phyloP scores from a whole-genome alignment of 1,284 basidiomycete genomes.

The Austropuccinia psidii region DNA sequence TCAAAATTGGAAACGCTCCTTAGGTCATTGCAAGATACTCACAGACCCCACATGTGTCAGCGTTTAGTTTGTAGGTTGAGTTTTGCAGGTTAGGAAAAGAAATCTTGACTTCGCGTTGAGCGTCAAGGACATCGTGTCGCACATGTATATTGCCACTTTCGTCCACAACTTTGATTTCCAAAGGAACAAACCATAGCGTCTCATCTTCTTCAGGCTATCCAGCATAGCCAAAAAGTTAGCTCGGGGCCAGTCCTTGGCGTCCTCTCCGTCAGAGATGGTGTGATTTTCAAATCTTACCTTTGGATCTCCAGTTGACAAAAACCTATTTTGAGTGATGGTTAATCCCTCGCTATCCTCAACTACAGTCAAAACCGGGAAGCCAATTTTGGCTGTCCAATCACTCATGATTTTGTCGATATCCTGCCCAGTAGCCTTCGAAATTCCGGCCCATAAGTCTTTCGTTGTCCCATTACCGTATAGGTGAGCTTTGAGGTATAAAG shows the following conservation, averaged over 20 bases:
- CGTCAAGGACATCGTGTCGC: constrained; percentile 62
- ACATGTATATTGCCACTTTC: constrained; percentile 57
- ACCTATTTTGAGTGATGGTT: constrained; percentile 70
- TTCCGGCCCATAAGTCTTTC: constrained; percentile 81
- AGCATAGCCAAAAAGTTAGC: too few species aligned
- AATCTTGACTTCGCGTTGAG: constrained; percentile 62
- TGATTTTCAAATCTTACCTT: constrained; percentile 45
- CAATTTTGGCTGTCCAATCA: constrained; percentile 80
- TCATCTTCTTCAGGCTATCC: constrained; percentile 70
- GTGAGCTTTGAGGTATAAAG: constrained; percentile 80
- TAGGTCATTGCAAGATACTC: constrained; percentile 45
- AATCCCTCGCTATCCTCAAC: constrained; percentile 59
- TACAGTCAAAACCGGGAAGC: constrained; percentile 63
- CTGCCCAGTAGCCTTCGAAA: constrained; percentile 66
- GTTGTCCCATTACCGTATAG: constrained; percentile 77
- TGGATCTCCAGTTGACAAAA: constrained; percentile 74
- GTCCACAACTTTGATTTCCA: constrained; percentile 64
- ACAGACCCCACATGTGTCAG: constrained; percentile 82
- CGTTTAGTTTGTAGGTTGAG: constrained; percentile 77
- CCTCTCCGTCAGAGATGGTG: too few species aligned
- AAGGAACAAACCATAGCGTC: constrained; percentile 80
- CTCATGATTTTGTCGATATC: constrained; percentile 79
- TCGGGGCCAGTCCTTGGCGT: too few species aligned
- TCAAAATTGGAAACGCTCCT: constrained; percentile 38
- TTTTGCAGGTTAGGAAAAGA: constrained; percentile 56